Evolutionary conservation across 257 asterid species (phyloP).

Genomic region (Fraxinus cuspidata): DNA sequence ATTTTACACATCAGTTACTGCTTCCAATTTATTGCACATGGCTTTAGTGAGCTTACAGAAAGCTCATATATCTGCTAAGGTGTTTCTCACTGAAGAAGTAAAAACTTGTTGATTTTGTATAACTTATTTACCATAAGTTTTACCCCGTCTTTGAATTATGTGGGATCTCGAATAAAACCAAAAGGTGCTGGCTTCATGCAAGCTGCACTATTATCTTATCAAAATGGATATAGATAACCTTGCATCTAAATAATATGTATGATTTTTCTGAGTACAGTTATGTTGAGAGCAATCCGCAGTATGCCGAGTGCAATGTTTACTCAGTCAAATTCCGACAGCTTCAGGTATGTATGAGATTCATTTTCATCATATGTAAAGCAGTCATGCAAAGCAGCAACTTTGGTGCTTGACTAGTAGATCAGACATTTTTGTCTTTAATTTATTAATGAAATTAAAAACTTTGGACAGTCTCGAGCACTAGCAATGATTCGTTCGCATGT

Average conservation of each 20-base stretch:
- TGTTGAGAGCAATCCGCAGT: conserved; percentile 96
- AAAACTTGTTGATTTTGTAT: background rate
- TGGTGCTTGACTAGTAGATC: conserved; percentile 17
- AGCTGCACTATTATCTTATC: conserved; percentile 19
- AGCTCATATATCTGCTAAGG: conserved; percentile 14
- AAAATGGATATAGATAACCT: background rate
- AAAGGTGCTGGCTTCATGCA: conserved; percentile 12
- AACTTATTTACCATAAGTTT: conserved; percentile 15
- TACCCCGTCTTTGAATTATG: conserved; percentile 24
- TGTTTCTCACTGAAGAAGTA: conserved; percentile 16
- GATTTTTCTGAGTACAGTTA: conserved; percentile 51
- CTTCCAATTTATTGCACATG: conserved; percentile 17
- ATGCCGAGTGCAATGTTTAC: conserved; percentile 97
- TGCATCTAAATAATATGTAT: conserved; percentile 5
- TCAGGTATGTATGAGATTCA: conserved; percentile 59
- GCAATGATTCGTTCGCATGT: conserved; percentile 93
- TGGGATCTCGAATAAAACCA: conserved; percentile 16
- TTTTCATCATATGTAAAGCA: conserved; percentile 18
- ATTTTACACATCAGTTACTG: conserved; percentile 18
- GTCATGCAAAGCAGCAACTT: conserved; percentile 7
- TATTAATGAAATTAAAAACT: conserved; percentile 23
- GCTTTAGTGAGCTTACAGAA: conserved; percentile 16
- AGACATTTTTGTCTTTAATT: conserved; percentile 25
- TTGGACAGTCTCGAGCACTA: conserved; percentile 89
- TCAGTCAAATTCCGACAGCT: conserved; percentile 97